Percentiles rank a stretch among this genome's conserved stretches.
These are phyloP conservation scores for Suillus decipiens DNA, from an alignment of 768 basidiomycete genomes.

Conservation along the genomic window DNA sequence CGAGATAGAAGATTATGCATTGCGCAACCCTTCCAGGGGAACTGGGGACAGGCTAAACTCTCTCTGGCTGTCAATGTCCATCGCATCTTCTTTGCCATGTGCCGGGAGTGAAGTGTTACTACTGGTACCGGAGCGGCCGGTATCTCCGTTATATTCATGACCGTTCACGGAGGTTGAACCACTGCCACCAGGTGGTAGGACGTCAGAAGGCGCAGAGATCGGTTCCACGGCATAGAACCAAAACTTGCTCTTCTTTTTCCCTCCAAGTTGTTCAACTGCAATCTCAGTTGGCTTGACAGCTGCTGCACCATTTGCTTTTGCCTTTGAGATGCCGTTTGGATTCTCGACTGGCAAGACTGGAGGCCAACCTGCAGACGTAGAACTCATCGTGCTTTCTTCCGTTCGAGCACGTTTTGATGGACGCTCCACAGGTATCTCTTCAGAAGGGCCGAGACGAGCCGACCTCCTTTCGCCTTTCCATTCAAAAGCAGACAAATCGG, in stretches of 20 bases:
- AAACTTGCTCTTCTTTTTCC: slow-evolving; percentile 84
- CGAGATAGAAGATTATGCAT: slow-evolving; percentile 14
- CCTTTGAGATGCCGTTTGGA: slow-evolving; percentile 39
- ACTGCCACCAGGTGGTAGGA: slow-evolving; percentile 22
- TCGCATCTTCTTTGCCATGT: slow-evolving; percentile 14
- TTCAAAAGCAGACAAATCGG: slow-evolving; percentile 49
- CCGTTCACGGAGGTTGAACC: slow-evolving; percentile 23
- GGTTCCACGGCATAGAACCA: slow-evolving; percentile 91
- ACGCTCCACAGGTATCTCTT: slow-evolving; percentile 51
- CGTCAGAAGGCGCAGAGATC: slow-evolving; percentile 34
- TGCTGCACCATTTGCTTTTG: slow-evolving; percentile 61
- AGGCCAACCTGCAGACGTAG: slow-evolving; percentile 42
- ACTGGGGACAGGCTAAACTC: slow-evolving; percentile 21
- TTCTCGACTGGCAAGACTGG: slow-evolving; percentile 27
- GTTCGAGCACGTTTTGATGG: slow-evolving; percentile 76
- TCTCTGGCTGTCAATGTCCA: slow-evolving; percentile 26
- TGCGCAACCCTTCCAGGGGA: slow-evolving; percentile 19
- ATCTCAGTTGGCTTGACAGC: slow-evolving; percentile 71
- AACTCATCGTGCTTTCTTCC: slow-evolving; percentile 66
- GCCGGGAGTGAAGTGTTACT: slow-evolving; percentile 13
- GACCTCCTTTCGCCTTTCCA: slow-evolving; percentile 83
- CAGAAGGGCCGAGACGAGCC: slow-evolving; percentile 57
- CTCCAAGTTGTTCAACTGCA: slow-evolving; percentile 73
- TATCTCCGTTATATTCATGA: slow-evolving; percentile 19
- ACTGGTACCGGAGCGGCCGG: slow-evolving; percentile 10